Evolutionary conservation across 495 filamentous ascomycete species (phyloP).

Genomic region (Penicillium turbatum): DNA sequence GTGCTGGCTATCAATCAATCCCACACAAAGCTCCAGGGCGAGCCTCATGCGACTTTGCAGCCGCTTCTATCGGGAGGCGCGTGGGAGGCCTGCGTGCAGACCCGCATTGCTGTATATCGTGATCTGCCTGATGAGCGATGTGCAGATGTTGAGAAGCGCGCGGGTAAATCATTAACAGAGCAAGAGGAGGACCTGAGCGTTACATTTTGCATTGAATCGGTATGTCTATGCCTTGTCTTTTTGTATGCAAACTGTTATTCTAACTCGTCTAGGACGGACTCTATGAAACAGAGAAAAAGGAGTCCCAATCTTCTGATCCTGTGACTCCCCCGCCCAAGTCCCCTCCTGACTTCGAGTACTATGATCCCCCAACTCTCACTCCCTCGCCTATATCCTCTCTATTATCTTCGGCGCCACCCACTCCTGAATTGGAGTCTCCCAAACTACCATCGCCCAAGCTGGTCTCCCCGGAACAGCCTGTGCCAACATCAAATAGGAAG

Average conservation of each 20-base stretch:
- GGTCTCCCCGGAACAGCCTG: constrained; percentile 6
- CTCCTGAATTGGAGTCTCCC: neutral
- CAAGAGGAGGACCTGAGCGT: constrained; percentile 36
- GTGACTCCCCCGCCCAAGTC: neutral
- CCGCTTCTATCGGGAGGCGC: constrained; percentile 61
- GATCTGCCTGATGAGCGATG: constrained; percentile 47
- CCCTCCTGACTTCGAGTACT: constrained; percentile 12
- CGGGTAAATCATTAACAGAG: constrained; percentile 29
- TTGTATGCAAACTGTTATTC: neutral
- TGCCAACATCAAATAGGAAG: constrained; percentile 31
- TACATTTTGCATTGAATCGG: constrained; percentile 38
- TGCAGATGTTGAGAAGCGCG: constrained; percentile 46
- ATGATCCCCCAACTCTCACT: constrained; percentile 3
- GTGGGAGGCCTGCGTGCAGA: constrained; percentile 68
- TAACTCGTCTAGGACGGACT: constrained; percentile 29
- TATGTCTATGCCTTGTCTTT: constrained; percentile 15
- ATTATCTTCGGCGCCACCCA: neutral
- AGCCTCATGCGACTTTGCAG: constrained; percentile 56
- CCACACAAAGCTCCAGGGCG: constrained; percentile 61
- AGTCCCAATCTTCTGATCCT: neutral
- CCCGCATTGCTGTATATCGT: constrained; percentile 64
- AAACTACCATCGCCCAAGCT: neutral
- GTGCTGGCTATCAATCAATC: constrained; percentile 67
- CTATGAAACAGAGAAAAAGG: constrained; percentile 12
- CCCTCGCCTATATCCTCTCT: constrained; percentile 4